These are phyloP conservation scores for Russula foetens DNA, from an alignment of 768 basidiomycete species.

Conservation along the genomic window DNA sequence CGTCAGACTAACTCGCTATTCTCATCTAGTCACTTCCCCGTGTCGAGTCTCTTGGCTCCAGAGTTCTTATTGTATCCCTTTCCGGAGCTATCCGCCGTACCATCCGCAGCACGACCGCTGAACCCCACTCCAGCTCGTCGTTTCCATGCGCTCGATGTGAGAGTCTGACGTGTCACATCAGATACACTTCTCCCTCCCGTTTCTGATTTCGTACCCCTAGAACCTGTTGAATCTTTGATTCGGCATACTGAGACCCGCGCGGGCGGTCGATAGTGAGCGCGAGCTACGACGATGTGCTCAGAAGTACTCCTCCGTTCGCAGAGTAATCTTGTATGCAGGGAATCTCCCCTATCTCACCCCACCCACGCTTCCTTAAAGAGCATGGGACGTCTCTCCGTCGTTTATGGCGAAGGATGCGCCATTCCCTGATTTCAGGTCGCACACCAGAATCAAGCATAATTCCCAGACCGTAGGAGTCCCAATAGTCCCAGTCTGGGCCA, in stretches of 20 bases:
- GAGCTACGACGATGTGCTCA: conserved; percentile 70
- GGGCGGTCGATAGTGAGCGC: conserved; percentile 78
- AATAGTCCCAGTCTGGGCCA: not conserved
- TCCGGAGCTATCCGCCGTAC: too few species aligned
- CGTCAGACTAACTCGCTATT: too few species aligned
- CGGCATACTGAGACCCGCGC: conserved; percentile 81
- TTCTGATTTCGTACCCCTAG: too few species aligned
- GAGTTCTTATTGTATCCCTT: too few species aligned
- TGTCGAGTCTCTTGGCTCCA: too few species aligned
- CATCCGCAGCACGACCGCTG: too few species aligned
- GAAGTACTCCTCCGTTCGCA: conserved; percentile 54
- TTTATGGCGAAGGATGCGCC: conserved; percentile 37
- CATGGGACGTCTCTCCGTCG: conserved; percentile 64
- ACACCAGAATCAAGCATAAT: conserved; percentile 55
- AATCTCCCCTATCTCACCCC: not conserved
- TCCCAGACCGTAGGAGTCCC: conserved; percentile 64
- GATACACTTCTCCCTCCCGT: too few species aligned
- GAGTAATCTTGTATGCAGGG: not conserved
- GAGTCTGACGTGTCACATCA: too few species aligned
- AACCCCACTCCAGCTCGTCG: too few species aligned
- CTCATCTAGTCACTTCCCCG: too few species aligned
- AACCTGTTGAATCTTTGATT: too few species aligned
- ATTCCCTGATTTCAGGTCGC: conserved; percentile 59
- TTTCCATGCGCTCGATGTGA: too few species aligned
- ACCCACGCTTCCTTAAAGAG: conserved; percentile 31